These are phyloP conservation scores for Ceratocystiopsis minuta DNA, from an alignment of 2,329 filamentous ascomycete genomes.

Conservation along the genomic window DNA sequence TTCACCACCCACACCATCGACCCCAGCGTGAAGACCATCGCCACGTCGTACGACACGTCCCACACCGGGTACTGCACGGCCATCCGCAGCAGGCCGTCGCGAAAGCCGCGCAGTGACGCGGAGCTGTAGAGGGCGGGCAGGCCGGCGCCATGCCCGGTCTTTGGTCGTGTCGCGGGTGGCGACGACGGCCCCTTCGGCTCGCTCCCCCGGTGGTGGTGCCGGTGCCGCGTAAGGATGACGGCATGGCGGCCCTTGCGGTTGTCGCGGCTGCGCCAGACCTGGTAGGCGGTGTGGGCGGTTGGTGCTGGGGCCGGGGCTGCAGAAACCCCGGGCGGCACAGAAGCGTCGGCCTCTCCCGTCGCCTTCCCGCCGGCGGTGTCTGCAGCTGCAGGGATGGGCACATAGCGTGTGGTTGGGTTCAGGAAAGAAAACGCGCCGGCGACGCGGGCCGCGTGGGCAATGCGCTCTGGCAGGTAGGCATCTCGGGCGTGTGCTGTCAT, in stretches of 20 bases:
- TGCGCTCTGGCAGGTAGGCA: constrained; percentile 3
- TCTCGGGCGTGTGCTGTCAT: too few relatives aligned
- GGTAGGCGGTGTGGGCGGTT: constrained; percentile 11
- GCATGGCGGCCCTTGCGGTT: constrained; percentile 25
- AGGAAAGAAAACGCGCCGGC: constrained; percentile 3
- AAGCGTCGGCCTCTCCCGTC: not conserved
- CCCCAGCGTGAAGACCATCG: constrained; percentile 21
- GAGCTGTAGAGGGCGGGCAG: constrained; percentile 5
- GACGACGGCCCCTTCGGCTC: not conserved
- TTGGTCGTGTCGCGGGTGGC: too few relatives aligned
- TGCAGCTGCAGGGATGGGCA: constrained; percentile 3
- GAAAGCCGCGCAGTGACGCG: constrained; percentile 11
- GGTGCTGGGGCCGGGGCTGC: not conserved
- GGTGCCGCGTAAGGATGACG: constrained; percentile 12
- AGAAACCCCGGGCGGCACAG: too few relatives aligned
- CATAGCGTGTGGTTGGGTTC: constrained; percentile 10
- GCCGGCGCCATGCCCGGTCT: too few relatives aligned
- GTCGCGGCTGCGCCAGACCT: constrained; percentile 24
- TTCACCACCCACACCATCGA: constrained; percentile 40
- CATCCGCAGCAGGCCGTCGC: constrained; percentile 19
- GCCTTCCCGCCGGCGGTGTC: not conserved
- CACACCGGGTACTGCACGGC: constrained; percentile 19
- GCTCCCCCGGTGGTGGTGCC: not conserved
- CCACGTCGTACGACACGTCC: constrained; percentile 25
- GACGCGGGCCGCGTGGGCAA: constrained; percentile 1